Evolutionary conservation across 306 rosid genomes (phyloP).

Genomic region (Begonia loranthoides): DNA sequence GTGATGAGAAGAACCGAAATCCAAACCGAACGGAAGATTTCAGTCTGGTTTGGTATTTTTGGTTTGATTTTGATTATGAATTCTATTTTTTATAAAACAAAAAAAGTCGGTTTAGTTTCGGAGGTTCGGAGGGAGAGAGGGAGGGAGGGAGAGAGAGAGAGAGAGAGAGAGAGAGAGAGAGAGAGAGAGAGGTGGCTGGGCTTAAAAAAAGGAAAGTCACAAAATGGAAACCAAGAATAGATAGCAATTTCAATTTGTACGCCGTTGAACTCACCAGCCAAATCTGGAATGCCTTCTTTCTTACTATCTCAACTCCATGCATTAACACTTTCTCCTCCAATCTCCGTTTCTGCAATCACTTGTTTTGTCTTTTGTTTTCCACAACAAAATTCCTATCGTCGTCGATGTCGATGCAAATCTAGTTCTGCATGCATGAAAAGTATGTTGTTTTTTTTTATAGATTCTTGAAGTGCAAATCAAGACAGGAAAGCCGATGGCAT

Average conservation of each 20-base stretch:
- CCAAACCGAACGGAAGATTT: no score
- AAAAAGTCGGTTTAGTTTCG: no score
- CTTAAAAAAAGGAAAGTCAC: constrained; percentile 26
- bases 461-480: background rate
- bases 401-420: background rate
- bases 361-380: background rate
- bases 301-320: background rate
- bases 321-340: background rate
- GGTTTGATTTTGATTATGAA: no score
- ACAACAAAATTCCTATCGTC: background rate
- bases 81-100: no score
- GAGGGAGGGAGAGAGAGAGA: background rate
- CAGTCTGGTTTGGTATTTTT: no score
- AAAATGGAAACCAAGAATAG: constrained; percentile 11
- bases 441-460: background rate
- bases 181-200: constrained; percentile 31
- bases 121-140: no score
- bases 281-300: constrained; percentile 6
- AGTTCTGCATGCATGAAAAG: background rate
- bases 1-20: no score
- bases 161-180: constrained; percentile 3
- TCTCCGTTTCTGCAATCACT: background rate
- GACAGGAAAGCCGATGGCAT: constrained; percentile 7
- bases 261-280: constrained; percentile 19
- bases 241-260: constrained; percentile 3